Percentiles rank a stretch among this genome's conserved stretches.
Evolutionary conservation across 768 basidiomycete genomes (phyloP).

Genomic region (Agaricus subrufescens): DNA sequence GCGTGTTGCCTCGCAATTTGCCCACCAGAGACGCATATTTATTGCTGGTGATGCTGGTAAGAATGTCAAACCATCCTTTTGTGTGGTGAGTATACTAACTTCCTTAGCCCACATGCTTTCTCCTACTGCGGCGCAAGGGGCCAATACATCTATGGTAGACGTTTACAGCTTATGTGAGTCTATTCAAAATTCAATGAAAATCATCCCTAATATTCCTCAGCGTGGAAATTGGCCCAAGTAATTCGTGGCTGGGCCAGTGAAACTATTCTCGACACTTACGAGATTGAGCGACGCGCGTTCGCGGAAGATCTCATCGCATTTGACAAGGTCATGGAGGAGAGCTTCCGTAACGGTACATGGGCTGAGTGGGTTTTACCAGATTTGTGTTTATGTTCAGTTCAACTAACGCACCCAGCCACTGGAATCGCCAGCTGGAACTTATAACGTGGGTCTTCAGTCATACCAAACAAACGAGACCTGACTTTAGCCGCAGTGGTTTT

Average conservation of each 20-base stretch:
- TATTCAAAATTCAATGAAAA: neutral
- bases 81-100: neutral
- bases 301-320: slow-evolving; percentile 18
- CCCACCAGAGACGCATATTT: slow-evolving; percentile 15
- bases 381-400: neutral
- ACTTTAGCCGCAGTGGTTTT: neutral
- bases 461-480: too few relatives aligned
- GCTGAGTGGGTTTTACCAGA: neutral
- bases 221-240: slow-evolving; percentile 20
- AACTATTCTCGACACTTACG: slow-evolving; percentile 21
- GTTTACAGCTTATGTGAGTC: slow-evolving; percentile 18
- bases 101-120: slow-evolving; percentile 18
- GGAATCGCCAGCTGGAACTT: neutral
- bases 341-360: neutral
- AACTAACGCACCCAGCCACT: neutral
- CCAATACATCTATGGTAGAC: slow-evolving; percentile 20
- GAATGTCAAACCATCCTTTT: neutral
- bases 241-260: slow-evolving; percentile 19
- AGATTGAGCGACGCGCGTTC: slow-evolving; percentile 19
- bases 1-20: slow-evolving; percentile 15
- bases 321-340: slow-evolving; percentile 15
- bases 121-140: slow-evolving; percentile 23
- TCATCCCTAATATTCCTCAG: neutral
- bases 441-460: neutral
- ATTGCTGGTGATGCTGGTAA: slow-evolving; percentile 17